Percentiles rank a stretch among this genome's conserved stretches.
phyloP scores from a whole-genome alignment of 2,329 filamentous ascomycete genomes.

The Paradendryphiella salina region DNA sequence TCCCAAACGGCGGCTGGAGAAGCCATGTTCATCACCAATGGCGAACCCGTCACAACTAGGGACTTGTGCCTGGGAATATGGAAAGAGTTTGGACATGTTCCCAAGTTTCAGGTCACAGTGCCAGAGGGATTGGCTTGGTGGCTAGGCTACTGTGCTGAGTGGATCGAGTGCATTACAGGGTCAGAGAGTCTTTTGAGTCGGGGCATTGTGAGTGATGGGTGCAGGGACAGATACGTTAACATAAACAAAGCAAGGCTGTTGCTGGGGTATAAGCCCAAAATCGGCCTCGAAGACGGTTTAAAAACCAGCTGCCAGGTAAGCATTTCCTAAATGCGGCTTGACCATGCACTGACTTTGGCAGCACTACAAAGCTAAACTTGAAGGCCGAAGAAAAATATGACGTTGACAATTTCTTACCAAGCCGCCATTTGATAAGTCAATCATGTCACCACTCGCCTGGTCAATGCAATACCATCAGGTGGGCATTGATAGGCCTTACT shows the following conservation, averaged over 20 bases:
- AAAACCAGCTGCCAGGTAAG: slow-evolving; percentile 35
- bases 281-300: slow-evolving; percentile 58
- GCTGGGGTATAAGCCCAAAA: slow-evolving; percentile 57
- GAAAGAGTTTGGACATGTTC: slow-evolving; percentile 61
- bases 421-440: not conserved
- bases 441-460: not conserved
- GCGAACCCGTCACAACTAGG: slow-evolving; percentile 87
- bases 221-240: slow-evolving; percentile 57
- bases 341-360: not conserved
- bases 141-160: slow-evolving; percentile 53
- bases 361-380: slow-evolving; percentile 5
- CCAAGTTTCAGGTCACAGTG: slow-evolving; percentile 54
- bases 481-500: not conserved
- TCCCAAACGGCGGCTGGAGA: slow-evolving; percentile 68
- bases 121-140: slow-evolving; percentile 55
- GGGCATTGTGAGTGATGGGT: slow-evolving; percentile 60
- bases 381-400: slow-evolving; percentile 3
- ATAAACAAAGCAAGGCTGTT: slow-evolving; percentile 57
- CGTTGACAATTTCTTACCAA: not conserved
- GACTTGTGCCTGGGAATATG: slow-evolving; percentile 82
- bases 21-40: slow-evolving; percentile 89
- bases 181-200: slow-evolving; percentile 54
- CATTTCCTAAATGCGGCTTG: not conserved
- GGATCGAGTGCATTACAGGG: slow-evolving; percentile 52
- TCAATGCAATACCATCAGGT: not conserved